Base-by-base conservation (phyloP, 1,139 yeast genomes). In the Wickerhamiella pararugosa region DNA sequence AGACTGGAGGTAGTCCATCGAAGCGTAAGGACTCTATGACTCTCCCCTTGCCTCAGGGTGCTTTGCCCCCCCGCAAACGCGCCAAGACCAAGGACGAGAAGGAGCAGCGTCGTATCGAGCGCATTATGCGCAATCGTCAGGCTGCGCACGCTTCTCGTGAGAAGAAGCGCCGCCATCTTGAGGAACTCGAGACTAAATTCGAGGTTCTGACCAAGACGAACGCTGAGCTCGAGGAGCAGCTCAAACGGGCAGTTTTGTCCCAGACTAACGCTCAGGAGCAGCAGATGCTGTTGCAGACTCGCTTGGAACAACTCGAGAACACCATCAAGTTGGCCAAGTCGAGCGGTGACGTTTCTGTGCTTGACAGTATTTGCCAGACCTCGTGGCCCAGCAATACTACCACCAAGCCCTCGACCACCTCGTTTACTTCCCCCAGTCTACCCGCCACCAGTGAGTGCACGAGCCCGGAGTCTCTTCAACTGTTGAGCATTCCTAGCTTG, bases 121-220 rank as follows among this genome's bases (percentile, higher is more conserved):
- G 98, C 46, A 86, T 90, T 44, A 69, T 90, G 58, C 74, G 98
- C 58, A 90, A 90, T 62, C 75, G 98, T 56, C 80, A 90, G 58
- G 97, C 98, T 25, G 98, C 98, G 37, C 97, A 90, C 60, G 94
- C 94, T 39, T 82, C 94, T 29, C 75, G 98, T 51, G 98, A 90
- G 59, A 87, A 87, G 75, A 90, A 90, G 73, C 75, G 97, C 58
- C 76, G 78, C 58, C 94, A 87, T 59, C 80, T 90, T 47, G 94
- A 86, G 61, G 77, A 76, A 51, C 70, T 90, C 53, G 97, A 90
- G 64, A 61, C 68, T 42, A 52, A 50, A 48, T 61, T 65, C 45
- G 52, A 51, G 11, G 45, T 43, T 8, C 51, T 63, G 41, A 47
- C 51, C 31, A 37, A 53, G 3, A 59, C 58, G 42, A 61, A 60